Conservation (phyloP, 139 green algal species). For the Marvania coccoides region DNA sequence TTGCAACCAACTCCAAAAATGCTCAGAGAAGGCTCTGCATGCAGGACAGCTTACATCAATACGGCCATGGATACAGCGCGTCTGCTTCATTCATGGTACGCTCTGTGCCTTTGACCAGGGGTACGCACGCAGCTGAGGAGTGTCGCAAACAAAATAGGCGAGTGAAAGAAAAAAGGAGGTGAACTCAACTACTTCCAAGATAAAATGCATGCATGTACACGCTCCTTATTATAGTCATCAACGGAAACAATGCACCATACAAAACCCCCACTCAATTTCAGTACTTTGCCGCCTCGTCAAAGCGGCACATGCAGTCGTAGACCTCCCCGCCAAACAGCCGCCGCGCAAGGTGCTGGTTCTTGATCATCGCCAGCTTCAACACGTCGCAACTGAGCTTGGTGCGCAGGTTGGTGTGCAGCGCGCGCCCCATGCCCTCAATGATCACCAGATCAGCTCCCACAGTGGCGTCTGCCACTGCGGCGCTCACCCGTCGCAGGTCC, state of each 20-base stretch:
- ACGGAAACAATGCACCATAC: neutral
- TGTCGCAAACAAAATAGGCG: too few relatives aligned
- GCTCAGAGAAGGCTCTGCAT: too few relatives aligned
- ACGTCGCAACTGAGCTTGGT: conserved; percentile 70
- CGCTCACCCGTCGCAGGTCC: conserved; percentile 79
- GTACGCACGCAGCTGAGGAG: too few relatives aligned
- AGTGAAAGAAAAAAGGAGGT: too few relatives aligned
- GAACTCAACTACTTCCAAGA: too few relatives aligned
- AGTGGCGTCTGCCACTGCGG: conserved; percentile 59
- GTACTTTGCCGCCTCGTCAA: conserved; percentile 2
- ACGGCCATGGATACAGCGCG: too few relatives aligned
- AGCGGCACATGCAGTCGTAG: conserved; percentile 91
- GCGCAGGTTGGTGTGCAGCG: conserved; percentile 81
- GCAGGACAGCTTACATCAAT: too few relatives aligned
- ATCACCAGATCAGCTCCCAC: conserved; percentile 86
- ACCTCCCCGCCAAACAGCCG: conserved; percentile 74
- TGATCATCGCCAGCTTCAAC: conserved; percentile 98
- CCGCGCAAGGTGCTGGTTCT: conserved; percentile 80
- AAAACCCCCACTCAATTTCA: neutral
- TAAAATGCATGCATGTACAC: neutral
- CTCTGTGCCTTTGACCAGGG: too few relatives aligned
- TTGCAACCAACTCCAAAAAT: too few relatives aligned
- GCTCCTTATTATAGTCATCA: neutral
- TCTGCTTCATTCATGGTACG: too few relatives aligned
- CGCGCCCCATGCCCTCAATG: conserved; percentile 91